Evolutionary conservation across 2,329 filamentous ascomycete species (phyloP).

Genomic region (Aspergillus fumigatus): DNA sequence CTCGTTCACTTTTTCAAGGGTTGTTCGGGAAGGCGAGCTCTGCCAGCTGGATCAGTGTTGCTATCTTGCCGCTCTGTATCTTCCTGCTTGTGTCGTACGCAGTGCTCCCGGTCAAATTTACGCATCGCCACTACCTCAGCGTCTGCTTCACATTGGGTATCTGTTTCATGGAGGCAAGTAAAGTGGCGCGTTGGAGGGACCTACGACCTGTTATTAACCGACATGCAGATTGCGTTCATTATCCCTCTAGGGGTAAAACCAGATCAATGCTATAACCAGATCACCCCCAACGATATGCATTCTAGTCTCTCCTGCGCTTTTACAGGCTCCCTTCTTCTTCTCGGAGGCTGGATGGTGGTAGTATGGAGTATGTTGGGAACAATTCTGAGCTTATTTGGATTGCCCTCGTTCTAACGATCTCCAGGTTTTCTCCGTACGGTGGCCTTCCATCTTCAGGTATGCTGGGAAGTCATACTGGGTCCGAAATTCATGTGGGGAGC

Average conservation of each 20-base stretch:
- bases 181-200: conserved; percentile 28
- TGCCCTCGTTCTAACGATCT: neutral
- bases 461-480: conserved; percentile 90
- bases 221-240: conserved; percentile 73
- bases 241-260: conserved; percentile 76
- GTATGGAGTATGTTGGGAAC: conserved; percentile 63
- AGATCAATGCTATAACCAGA: conserved; percentile 78
- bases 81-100: conserved; percentile 78
- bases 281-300: conserved; percentile 91
- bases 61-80: conserved; percentile 63
- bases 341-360: conserved; percentile 77
- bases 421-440: conserved; percentile 78
- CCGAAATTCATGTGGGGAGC: conserved; percentile 84
- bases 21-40: conserved; percentile 56
- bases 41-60: conserved; percentile 80
- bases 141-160: conserved; percentile 76
- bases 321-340: conserved; percentile 78
- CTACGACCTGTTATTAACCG: conserved; percentile 9
- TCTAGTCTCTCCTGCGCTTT: conserved; percentile 77
- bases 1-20: neutral
- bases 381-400: neutral
- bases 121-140: conserved; percentile 86
- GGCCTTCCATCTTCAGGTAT: conserved; percentile 94
- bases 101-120: conserved; percentile 79
- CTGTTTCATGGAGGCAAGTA: conserved; percentile 74